Evolutionary conservation across 2,329 filamentous ascomycete species (phyloP), one percentile per base, ranked within the genome.

Genomic region (Bipolaris oryzae): DNA sequence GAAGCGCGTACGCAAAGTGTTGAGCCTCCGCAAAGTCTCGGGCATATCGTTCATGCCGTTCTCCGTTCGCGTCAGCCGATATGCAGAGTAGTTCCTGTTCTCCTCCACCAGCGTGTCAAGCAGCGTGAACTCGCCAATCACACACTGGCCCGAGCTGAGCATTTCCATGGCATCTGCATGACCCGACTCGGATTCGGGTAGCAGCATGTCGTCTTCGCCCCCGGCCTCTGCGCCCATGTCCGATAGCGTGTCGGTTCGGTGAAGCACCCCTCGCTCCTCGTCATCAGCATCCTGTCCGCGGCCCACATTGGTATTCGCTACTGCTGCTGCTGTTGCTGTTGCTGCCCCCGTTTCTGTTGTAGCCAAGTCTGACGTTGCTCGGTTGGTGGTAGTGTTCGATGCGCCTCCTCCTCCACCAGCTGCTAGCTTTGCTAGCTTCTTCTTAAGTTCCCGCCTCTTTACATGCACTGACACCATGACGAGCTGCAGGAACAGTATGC

Each of bases 181-280:
- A 25, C 66, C 66, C 10, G 54, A 49, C 35, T 55, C 69, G 44
- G 45, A 73, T 38, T 55, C 77, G 39, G 50, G 71, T 65, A 74
- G 56, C 39, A 74, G 55, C 23, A 57, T 57, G 25, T 70, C 60
- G 23, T 71, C 66, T 28, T 74, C 69, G 48, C 71, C 61, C 44
- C 80, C 76, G 58, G 78, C 67, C 58, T 81, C 79, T 38, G 77
- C 73, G 45, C 77, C 78, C 7, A 77, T 67, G 58, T 70, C 72
- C 53, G 64, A 75, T 53, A 70, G 66, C 35, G 70, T 71, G 28
- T 75, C 73, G 49, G 67, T 72, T 74, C 76, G 56, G 52, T 79
- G 78, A 16, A 80, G 64, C 3, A 85, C 70, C 1, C 85, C 85
- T 28, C 83, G 79, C 70, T 88, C 86, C 74, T 88, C 86, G 5